Conservation (phyloP, 1,139 yeast genomes). For the Blastobotrys proliferans region DNA sequence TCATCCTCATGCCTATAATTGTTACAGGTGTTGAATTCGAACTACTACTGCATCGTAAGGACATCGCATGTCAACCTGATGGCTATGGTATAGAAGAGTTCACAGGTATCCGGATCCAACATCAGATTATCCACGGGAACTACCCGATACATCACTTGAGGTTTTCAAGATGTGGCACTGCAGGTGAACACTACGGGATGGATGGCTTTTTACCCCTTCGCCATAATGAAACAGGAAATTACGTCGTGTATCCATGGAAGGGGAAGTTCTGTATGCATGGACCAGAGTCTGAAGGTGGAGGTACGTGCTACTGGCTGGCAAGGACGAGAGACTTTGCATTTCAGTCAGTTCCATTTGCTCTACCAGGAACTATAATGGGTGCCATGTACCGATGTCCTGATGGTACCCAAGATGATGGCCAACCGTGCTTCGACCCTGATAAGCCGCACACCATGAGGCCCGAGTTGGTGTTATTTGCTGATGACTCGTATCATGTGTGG, state of each 20-base stretch:
- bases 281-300: not conserved
- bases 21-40: too few relatives aligned
- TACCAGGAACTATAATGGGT: slow-evolving; percentile 12
- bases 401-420: slow-evolving; percentile 5
- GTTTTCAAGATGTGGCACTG: slow-evolving; percentile 18
- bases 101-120: slow-evolving; percentile 28
- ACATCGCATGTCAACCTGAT: slow-evolving; percentile 20
- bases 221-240: slow-evolving; percentile 13
- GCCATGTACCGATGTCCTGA: slow-evolving; percentile 11
- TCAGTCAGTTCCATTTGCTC: slow-evolving; percentile 7
- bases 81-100: slow-evolving; percentile 20
- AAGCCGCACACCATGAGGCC: slow-evolving; percentile 1
- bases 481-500: slow-evolving; percentile 11
- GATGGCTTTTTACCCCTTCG: slow-evolving; percentile 25
- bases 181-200: slow-evolving; percentile 12
- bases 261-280: slow-evolving; percentile 22
- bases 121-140: slow-evolving; percentile 22
- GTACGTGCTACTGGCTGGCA: slow-evolving; percentile 11
- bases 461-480: slow-evolving; percentile 5
- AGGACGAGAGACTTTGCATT: slow-evolving; percentile 9
- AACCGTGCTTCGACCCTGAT: slow-evolving; percentile 6
- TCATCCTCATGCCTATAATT: too few relatives aligned
- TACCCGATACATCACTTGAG: slow-evolving; percentile 22
- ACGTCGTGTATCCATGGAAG: slow-evolving; percentile 24
- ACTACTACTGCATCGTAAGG: slow-evolving; percentile 8